Conservation (phyloP, 805 yeast genomes). For the Ogataea ramenticola region DNA sequence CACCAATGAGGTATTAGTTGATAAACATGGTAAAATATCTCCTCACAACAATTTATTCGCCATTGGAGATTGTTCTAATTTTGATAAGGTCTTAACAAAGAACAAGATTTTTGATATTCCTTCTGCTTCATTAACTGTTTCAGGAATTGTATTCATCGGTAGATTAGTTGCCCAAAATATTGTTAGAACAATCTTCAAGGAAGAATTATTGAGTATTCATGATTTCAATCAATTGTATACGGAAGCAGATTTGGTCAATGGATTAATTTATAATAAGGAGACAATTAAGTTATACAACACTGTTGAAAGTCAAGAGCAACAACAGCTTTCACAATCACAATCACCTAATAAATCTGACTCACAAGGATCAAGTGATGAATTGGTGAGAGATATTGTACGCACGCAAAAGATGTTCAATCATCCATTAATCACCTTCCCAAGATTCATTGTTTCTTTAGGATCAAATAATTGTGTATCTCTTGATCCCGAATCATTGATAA, state of each 20-base stretch:
- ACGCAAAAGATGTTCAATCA: not conserved
- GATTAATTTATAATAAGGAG: conserved; percentile 4
- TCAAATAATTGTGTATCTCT: not conserved
- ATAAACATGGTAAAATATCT: not conserved
- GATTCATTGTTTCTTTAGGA: conserved; percentile 1
- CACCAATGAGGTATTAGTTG: conserved; percentile 4
- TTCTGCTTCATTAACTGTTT: conserved; percentile 3
- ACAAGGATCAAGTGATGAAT: not conserved
- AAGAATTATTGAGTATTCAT: conserved; percentile 2
- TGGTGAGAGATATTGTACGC: not conserved
- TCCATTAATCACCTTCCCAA: not conserved
- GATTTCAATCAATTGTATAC: conserved; percentile 2
- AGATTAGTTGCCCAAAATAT: conserved; percentile 7
- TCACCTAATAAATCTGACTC: too few relatives aligned
- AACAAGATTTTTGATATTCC: conserved; percentile 3
- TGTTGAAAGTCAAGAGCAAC: not conserved
- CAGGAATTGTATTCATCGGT: conserved; percentile 5
- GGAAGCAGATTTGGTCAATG: conserved; percentile 2
- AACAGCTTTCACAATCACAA: not conserved
- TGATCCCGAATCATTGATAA: not conserved
- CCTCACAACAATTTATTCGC: conserved; percentile 1
- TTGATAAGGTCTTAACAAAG: conserved; percentile 3
- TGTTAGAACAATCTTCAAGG: not conserved
- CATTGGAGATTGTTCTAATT: conserved; percentile 6
- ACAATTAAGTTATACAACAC: not conserved